Evolutionary conservation across 2,329 filamentous ascomycete genomes (phyloP).

Genomic region (Venturia oleaginea): DNA sequence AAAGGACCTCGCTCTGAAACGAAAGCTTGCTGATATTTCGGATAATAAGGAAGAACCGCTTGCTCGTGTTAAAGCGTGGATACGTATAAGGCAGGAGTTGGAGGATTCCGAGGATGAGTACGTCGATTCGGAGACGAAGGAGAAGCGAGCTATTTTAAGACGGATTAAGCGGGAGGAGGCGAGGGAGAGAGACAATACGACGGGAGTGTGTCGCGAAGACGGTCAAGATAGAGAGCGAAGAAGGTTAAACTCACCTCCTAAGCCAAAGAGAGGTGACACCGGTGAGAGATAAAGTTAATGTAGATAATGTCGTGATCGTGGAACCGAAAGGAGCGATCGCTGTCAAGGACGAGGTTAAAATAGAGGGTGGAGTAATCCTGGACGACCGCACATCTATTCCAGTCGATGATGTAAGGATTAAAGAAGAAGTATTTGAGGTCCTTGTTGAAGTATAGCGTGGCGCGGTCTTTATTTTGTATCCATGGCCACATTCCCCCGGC

Average conservation of each 20-base stretch:
- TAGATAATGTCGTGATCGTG: background rate
- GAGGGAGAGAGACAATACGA: background rate
- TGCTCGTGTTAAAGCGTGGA: background rate
- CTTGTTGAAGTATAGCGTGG: background rate
- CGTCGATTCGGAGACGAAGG: background rate
- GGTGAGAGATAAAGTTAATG: background rate
- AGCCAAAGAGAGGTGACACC: background rate
- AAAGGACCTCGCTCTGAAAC: background rate
- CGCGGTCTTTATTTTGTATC: background rate
- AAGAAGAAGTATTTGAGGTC: background rate
- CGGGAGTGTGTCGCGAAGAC: background rate
- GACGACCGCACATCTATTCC: background rate
- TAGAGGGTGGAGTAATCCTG: background rate
- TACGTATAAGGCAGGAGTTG: conserved; percentile 4
- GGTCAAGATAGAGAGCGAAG: background rate
- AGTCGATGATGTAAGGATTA: background rate
- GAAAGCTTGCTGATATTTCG: background rate
- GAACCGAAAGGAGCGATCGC: background rate
- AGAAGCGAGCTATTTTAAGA: background rate
- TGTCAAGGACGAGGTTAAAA: background rate
- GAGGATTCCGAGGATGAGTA: conserved; percentile 3
- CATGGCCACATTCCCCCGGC: background rate
- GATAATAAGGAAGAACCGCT: conserved; percentile 7
- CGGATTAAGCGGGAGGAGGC: background rate
- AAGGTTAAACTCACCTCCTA: background rate